Evolutionary conservation across 2,329 filamentous ascomycete genomes (phyloP).

Genomic region (Ploettnerulaceae sp.): DNA sequence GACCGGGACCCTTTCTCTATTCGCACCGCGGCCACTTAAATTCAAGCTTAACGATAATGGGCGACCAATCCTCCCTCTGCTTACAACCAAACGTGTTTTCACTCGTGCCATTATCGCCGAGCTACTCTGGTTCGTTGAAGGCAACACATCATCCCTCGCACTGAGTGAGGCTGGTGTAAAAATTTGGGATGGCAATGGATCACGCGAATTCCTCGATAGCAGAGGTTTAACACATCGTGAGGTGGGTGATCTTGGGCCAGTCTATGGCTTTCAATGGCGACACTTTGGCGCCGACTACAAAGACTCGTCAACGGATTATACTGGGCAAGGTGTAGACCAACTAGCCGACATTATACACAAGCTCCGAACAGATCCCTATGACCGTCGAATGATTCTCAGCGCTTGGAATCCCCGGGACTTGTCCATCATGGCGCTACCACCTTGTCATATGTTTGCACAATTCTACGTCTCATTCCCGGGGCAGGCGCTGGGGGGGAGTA

Average conservation of each 20-base stretch:
- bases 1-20: constrained; percentile 86
- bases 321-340: constrained; percentile 87
- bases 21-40: constrained; percentile 79
- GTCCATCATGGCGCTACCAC: constrained; percentile 83
- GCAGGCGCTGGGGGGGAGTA: constrained; percentile 22
- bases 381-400: constrained; percentile 81
- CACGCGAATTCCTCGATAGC: constrained; percentile 81
- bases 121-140: constrained; percentile 92
- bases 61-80: constrained; percentile 72
- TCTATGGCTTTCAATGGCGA: constrained; percentile 98
- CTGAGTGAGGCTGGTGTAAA: constrained; percentile 79
- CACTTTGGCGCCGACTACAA: constrained; percentile 93
- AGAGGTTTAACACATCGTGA: constrained; percentile 77
- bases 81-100: constrained; percentile 97
- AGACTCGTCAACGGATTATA: constrained; percentile 75
- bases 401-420: constrained; percentile 93
- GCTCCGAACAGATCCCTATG: constrained; percentile 76
- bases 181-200: constrained; percentile 98
- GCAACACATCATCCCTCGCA: constrained; percentile 71
- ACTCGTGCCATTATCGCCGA: constrained; percentile 84
- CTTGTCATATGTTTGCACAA: constrained; percentile 97
- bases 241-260: constrained; percentile 85
- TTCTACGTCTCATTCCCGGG: constrained; percentile 51
- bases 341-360: constrained; percentile 86
- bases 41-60: constrained; percentile 69